Percentiles rank a stretch among this genome's conserved stretches.
Evolutionary conservation across 2,329 filamentous ascomycete genomes (phyloP).

Genomic region (Onygenales sp.): DNA sequence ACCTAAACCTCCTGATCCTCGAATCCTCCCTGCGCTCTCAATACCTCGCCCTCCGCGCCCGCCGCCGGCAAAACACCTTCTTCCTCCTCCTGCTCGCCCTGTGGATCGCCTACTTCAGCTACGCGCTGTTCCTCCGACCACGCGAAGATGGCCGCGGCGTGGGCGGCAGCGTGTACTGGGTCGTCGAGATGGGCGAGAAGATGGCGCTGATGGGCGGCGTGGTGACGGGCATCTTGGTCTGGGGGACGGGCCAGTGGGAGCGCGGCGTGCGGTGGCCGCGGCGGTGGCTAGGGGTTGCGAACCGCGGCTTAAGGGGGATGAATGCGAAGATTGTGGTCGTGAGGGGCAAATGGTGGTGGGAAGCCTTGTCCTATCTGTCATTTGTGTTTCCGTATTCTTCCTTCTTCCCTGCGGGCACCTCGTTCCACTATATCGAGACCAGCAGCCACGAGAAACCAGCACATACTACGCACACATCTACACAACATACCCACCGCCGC

Average conservation of each 20-base stretch:
- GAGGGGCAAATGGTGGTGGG: constrained; percentile 70
- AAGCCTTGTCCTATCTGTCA: constrained; percentile 59
- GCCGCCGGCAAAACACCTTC: constrained; percentile 85
- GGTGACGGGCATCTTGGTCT: constrained; percentile 76
- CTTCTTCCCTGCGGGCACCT: constrained; percentile 49
- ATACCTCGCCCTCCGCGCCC: constrained; percentile 80
- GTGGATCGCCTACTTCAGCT: constrained; percentile 80
- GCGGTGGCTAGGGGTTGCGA: constrained; percentile 80
- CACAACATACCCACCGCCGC: not conserved
- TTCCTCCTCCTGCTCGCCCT: constrained; percentile 69
- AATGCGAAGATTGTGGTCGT: constrained; percentile 95
- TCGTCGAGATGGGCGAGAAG: constrained; percentile 81
- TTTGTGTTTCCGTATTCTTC: constrained; percentile 72
- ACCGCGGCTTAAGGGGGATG: constrained; percentile 80
- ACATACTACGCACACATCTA: too few relatives aligned
- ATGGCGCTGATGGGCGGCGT: constrained; percentile 85
- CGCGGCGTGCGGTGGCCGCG: constrained; percentile 89
- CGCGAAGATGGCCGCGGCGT: constrained; percentile 86
- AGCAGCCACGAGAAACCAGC: too few relatives aligned
- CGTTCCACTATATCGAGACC: constrained; percentile 65
- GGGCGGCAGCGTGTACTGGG: constrained; percentile 93
- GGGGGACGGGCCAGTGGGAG: constrained; percentile 95
- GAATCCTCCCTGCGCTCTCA: constrained; percentile 89
- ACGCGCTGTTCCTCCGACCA: constrained; percentile 89
- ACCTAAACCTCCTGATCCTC: constrained; percentile 93